These are phyloP conservation scores for Dendrocalamus latiflorus DNA, from an alignment of 202 grass and related monocot species.

Conservation along the genomic window DNA sequence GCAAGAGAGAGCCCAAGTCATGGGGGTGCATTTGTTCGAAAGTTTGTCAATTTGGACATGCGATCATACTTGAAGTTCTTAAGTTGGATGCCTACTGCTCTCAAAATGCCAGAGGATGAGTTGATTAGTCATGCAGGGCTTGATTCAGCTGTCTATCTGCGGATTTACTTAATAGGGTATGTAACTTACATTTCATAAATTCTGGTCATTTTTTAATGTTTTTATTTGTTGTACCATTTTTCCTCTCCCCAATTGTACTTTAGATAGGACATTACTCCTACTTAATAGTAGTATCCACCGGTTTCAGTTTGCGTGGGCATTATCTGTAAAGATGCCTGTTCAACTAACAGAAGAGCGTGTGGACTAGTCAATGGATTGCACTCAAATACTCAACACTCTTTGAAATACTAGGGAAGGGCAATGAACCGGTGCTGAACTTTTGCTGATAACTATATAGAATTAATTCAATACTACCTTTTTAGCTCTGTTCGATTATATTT, in stretches of 20 bases:
- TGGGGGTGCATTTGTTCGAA: constrained; percentile 58
- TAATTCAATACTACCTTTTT: constrained; percentile 2
- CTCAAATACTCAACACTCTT: background rate
- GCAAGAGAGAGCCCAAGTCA: constrained; percentile 74
- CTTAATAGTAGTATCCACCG: background rate
- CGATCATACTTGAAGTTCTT: constrained; percentile 85
- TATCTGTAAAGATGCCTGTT: background rate
- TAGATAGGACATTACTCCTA: background rate
- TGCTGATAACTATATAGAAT: background rate
- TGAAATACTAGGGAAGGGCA: background rate
- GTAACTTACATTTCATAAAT: constrained; percentile 8
- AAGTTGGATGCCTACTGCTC: constrained; percentile 86
- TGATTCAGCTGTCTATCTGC: constrained; percentile 91
- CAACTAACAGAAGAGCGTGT: background rate
- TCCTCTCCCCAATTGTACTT: background rate
- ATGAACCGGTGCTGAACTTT: background rate
- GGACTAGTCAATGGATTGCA: background rate
- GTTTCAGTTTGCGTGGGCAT: background rate
- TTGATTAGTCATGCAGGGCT: constrained; percentile 95
- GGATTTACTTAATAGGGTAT: constrained; percentile 95
- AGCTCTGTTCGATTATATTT: background rate
- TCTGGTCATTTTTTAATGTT: constrained; percentile 1
- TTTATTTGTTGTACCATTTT: background rate
- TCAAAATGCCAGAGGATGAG: constrained; percentile 97
- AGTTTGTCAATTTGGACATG: constrained; percentile 94